Evolutionary conservation across 164 flowering plant genomes (phyloP).

Genomic region (Sedum album): DNA sequence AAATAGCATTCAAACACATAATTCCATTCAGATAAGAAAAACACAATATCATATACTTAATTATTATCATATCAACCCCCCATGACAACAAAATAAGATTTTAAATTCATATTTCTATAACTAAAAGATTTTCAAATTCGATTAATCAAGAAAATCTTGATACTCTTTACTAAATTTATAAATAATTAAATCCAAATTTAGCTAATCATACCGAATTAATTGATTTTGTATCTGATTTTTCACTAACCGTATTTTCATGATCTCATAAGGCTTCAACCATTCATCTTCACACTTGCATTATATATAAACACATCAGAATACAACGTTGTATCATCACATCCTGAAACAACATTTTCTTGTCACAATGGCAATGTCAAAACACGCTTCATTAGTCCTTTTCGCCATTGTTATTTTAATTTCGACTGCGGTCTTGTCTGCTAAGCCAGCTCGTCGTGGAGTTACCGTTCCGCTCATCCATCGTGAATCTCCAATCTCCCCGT

Average conservation of each 20-base stretch:
- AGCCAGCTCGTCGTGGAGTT: slow-evolving; percentile 18
- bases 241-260: background rate
- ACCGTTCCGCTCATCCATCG: slow-evolving; percentile 34
- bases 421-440: background rate
- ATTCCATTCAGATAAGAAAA: too few species aligned
- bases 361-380: background rate
- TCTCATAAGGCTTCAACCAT: background rate
- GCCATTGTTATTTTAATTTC: background rate
- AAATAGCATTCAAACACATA: too few species aligned
- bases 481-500: slow-evolving; percentile 38
- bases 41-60: too few species aligned
- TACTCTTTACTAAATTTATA: background rate
- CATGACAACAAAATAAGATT: too few species aligned
- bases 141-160: background rate
- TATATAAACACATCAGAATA: background rate
- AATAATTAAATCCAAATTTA: background rate
- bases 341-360: background rate
- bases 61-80: too few species aligned
- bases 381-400: background rate
- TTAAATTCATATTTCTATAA: too few species aligned
- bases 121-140: too few species aligned
- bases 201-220: too few species aligned
- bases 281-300: background rate
- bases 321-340: background rate
- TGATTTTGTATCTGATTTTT: background rate